These are phyloP conservation scores for Rosa hybrid DNA, from an alignment of 331 rosid genomes.

Conservation along the genomic window DNA sequence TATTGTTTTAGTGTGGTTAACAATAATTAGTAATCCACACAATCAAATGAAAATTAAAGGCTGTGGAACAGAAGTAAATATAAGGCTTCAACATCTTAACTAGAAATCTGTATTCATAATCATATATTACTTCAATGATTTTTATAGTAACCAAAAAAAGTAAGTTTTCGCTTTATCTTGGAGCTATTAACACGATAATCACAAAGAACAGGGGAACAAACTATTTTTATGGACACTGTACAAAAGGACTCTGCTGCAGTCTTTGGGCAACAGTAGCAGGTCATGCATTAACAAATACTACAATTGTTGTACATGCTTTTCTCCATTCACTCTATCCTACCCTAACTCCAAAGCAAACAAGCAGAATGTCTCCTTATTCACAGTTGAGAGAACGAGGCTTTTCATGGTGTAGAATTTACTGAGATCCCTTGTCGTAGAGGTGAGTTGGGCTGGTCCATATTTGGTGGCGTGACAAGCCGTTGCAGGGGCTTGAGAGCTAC, in stretches of 20 bases:
- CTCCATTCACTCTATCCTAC: slow-evolving; percentile 32
- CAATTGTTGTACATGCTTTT: slow-evolving; percentile 34
- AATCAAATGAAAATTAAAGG: too few relatives aligned
- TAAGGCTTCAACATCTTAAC: background rate
- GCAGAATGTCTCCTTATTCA: slow-evolving; percentile 51
- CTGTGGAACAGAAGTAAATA: background rate
- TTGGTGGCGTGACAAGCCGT: slow-evolving; percentile 63
- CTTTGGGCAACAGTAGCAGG: slow-evolving; percentile 46
- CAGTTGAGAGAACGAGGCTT: slow-evolving; percentile 42
- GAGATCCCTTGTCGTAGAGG: slow-evolving; percentile 70
- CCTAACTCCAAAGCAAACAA: slow-evolving; percentile 12
- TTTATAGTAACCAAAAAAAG: background rate
- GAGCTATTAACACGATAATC: slow-evolving; percentile 26
- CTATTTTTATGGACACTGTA: slow-evolving; percentile 32
- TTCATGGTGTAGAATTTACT: slow-evolving; percentile 79
- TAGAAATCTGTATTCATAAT: background rate
- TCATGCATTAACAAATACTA: slow-evolving; percentile 29
- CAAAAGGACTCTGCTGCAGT: slow-evolving; percentile 53
- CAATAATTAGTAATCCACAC: too few relatives aligned
- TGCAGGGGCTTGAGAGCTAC: slow-evolving; percentile 84
- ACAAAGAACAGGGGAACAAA: slow-evolving; percentile 31
- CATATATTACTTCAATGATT: background rate
- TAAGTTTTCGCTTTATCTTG: background rate
- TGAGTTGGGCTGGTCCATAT: slow-evolving; percentile 70
- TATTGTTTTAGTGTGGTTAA: too few relatives aligned